Evolutionary conservation across 106 monocot genomes (phyloP).

Genomic region (Dendrobium catenatum): DNA sequence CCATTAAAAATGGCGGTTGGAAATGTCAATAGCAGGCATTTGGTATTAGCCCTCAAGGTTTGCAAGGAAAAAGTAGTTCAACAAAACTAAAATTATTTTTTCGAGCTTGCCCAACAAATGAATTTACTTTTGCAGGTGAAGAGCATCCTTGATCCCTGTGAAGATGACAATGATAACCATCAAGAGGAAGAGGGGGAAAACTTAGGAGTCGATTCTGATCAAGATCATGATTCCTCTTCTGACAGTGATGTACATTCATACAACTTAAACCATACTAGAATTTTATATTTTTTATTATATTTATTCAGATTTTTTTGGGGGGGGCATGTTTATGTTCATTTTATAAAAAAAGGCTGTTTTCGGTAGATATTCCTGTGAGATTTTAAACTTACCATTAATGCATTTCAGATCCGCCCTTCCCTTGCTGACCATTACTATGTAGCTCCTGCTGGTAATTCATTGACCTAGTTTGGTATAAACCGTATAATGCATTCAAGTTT

Average conservation of each 20-base stretch:
- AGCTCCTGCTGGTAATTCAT: conserved; percentile 58
- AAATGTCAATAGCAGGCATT: conserved; percentile 93
- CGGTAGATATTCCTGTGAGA: not conserved
- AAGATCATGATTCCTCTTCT: conserved; percentile 57
- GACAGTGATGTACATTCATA: conserved; percentile 63
- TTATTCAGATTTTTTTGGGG: not conserved
- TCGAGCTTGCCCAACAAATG: not conserved
- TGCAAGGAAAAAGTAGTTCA: not conserved
- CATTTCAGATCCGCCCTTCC: conserved; percentile 44
- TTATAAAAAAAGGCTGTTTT: not conserved
- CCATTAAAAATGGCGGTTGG: conserved; percentile 94
- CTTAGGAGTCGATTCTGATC: conserved; percentile 54
- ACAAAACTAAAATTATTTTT: not conserved
- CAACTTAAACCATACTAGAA: not conserved
- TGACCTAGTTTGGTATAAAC: not conserved
- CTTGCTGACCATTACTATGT: conserved; percentile 57
- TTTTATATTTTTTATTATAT: not conserved
- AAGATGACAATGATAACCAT: conserved; percentile 73
- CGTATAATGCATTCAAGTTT: conserved; percentile 9
- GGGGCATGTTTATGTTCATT: not conserved
- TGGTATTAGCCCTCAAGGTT: conserved; percentile 91
- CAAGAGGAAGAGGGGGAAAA: conserved; percentile 56
- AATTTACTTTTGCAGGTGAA: conserved; percentile 58
- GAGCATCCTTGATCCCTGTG: conserved; percentile 96
- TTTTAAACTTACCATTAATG: conserved; percentile 7